Conservation (phyloP, 1,284 basidiomycete species). For the Ceratobasidium sp. region DNA sequence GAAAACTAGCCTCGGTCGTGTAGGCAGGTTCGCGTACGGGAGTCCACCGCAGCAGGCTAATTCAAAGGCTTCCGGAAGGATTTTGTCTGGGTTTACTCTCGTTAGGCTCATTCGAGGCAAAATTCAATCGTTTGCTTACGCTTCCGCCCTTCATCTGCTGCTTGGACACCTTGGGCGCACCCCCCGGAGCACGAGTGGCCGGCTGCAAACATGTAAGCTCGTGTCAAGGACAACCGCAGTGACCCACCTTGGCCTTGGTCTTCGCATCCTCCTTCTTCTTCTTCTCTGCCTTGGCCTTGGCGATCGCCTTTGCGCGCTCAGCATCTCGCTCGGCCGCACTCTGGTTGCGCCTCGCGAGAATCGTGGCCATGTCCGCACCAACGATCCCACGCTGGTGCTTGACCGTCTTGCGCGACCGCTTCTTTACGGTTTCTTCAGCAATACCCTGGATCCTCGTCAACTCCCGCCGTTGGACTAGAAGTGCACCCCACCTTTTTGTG, state of each 20-base stretch:
- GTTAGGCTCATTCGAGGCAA: no score
- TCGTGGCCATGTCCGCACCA: slow-evolving; percentile 91
- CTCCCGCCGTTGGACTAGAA: background rate
- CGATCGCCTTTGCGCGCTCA: slow-evolving; percentile 83
- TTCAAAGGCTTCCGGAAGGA: no score
- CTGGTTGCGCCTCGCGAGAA: slow-evolving; percentile 91
- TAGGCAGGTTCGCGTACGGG: no score
- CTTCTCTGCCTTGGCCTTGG: slow-evolving; percentile 93
- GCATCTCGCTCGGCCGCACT: slow-evolving; percentile 86
- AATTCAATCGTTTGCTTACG: no score
- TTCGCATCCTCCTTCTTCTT: slow-evolving; percentile 96
- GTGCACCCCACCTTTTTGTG: slow-evolving; percentile 90
- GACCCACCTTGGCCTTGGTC: slow-evolving; percentile 72
- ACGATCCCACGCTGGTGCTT: slow-evolving; percentile 99
- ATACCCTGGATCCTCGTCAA: slow-evolving; percentile 52
- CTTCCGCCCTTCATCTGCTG: slow-evolving; percentile 91
- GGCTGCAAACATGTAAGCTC: slow-evolving; percentile 9
- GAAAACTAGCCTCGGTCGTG: no score
- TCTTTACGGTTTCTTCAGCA: slow-evolving; percentile 99
- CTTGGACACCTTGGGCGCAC: slow-evolving; percentile 88
- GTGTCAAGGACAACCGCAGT: slow-evolving; percentile 65
- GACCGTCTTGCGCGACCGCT: slow-evolving; percentile 94
- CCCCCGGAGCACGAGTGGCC: slow-evolving; percentile 42
- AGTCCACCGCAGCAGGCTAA: no score
- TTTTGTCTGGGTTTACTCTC: no score